Evolutionary conservation across 2,329 filamentous ascomycete species (phyloP), one percentile per base, ranked within the genome.

Genomic region (Ascochyta pisi): DNA sequence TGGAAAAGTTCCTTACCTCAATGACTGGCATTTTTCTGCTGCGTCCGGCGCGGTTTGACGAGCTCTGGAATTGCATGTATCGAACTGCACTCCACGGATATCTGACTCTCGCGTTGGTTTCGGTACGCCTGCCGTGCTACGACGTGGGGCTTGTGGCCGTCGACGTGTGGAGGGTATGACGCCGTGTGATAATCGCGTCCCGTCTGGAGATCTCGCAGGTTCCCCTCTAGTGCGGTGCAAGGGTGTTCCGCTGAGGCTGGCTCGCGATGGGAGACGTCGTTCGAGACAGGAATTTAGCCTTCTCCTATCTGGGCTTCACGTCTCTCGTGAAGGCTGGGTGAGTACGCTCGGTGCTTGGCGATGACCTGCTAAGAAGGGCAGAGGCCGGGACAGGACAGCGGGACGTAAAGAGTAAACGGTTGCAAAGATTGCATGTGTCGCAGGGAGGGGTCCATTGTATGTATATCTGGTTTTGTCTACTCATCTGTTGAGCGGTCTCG

Each of bases 1-100:
- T 54, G 44, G 41, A 37, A 27, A 16, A 16, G 19, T 19, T 19
- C 57, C 72, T 68, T 61, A 75, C 73, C 70, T 74, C 71, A 8
- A 75, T 73, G 1, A 74, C 67, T 5, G 71, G 62, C 65, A 69
- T 71, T 60, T 60, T 71, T 53, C 58, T 63, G 57, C 60, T 65
- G 43, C 62, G 60, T 42, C 62, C 56, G 40, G 52, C 47, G 31
- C 59, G 58, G 19, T 57, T 60, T 6, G 58, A 48, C 26, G 57
- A 60, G 56, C 38, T 60, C 34, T 57, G 54, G 49, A 62, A 70
- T 23, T 64, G 62, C 65, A 68, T 66, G 42, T 44, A 41, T 27
- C 43, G 16, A 24, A 12, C 27, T 34, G 42, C 10, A 16, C 38
- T 52, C 34, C 38, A 44, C 29, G 43, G 23, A 54, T 53, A 37